Evolutionary conservation across 352 stramenopile genomes (phyloP).

Genomic region (Phytophthora pluvialis): DNA sequence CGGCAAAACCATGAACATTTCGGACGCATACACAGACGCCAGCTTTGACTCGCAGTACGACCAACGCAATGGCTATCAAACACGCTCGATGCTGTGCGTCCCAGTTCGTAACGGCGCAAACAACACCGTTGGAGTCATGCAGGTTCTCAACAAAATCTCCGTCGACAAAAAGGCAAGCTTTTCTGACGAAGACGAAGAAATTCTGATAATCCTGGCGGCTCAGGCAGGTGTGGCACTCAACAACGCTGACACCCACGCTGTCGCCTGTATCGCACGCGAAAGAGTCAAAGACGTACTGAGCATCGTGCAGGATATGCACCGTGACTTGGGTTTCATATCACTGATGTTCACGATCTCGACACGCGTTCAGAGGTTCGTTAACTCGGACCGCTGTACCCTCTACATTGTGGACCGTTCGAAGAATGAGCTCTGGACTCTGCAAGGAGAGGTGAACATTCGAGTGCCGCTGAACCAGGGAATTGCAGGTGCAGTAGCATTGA

Average conservation of each 20-base stretch:
- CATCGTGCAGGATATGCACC: constrained; percentile 92
- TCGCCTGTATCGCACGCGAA: constrained; percentile 59
- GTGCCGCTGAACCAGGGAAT: constrained; percentile 89
- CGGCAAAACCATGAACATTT: constrained; percentile 88
- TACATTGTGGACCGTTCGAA: constrained; percentile 92
- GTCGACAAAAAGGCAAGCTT: constrained; percentile 71
- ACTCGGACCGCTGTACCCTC: constrained; percentile 92
- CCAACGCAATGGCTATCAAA: constrained; percentile 92
- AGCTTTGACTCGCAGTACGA: constrained; percentile 94
- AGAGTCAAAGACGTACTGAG: constrained; percentile 83
- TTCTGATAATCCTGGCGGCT: constrained; percentile 84
- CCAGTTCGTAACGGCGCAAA: constrained; percentile 84
- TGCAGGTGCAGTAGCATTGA: constrained; percentile 73
- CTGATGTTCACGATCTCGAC: constrained; percentile 93
- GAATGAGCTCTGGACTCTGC: constrained; percentile 91
- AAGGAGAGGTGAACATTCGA: constrained; percentile 90
- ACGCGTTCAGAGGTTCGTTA: constrained; percentile 85
- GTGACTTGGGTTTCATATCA: constrained; percentile 89
- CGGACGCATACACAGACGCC: constrained; percentile 92
- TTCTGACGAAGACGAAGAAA: constrained; percentile 87
- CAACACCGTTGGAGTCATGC: constrained; percentile 88
- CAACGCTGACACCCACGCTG: constrained; percentile 80
- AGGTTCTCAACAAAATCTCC: constrained; percentile 89
- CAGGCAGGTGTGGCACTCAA: constrained; percentile 88
- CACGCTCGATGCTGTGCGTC: constrained; percentile 91